phyloP scores from a whole-genome alignment of 176 grass and related monocot species.

The Avena sativa region DNA sequence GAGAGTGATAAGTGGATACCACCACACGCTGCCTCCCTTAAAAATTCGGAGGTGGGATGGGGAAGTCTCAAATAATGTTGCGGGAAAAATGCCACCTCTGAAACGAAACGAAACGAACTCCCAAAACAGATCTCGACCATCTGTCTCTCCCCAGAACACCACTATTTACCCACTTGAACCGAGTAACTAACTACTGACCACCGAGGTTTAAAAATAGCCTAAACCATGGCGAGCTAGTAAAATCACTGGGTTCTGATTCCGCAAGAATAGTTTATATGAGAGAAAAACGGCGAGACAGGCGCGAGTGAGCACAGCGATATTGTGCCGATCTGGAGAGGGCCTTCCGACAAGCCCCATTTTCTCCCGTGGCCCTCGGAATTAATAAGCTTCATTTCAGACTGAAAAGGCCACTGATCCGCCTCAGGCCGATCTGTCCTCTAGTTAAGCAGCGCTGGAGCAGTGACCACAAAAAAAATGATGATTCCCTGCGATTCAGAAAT shows the following conservation, averaged over 20 bases:
- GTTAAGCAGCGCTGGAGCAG: conserved; percentile 31
- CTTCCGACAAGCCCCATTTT: conserved; percentile 54
- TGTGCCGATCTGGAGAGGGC: conserved; percentile 45
- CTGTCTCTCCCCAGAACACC: conserved; percentile 33
- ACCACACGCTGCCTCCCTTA: conserved; percentile 41
- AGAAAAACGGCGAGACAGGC: not conserved
- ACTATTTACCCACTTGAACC: not conserved
- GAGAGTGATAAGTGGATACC: conserved; percentile 33
- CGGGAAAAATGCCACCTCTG: conserved; percentile 46
- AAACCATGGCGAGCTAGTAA: not conserved
- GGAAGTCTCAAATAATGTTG: conserved; percentile 32
- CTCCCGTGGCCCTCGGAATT: conserved; percentile 43
- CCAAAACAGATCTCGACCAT: conserved; percentile 57
- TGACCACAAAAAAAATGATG: conserved; percentile 29
- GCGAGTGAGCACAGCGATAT: conserved; percentile 41
- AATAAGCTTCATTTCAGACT: conserved; percentile 53
- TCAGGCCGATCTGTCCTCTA: conserved; percentile 56
- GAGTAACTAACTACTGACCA: not conserved
- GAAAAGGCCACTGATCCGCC: conserved; percentile 43
- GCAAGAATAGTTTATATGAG: not conserved
- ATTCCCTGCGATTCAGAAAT: not conserved
- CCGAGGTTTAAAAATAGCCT: not conserved
- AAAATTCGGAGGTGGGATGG: conserved; percentile 45
- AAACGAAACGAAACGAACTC: conserved; percentile 49
- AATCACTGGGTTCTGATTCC: not conserved